Conservation (phyloP, 1,284 basidiomycete genomes). For the Heterobasidion occidentale region DNA sequence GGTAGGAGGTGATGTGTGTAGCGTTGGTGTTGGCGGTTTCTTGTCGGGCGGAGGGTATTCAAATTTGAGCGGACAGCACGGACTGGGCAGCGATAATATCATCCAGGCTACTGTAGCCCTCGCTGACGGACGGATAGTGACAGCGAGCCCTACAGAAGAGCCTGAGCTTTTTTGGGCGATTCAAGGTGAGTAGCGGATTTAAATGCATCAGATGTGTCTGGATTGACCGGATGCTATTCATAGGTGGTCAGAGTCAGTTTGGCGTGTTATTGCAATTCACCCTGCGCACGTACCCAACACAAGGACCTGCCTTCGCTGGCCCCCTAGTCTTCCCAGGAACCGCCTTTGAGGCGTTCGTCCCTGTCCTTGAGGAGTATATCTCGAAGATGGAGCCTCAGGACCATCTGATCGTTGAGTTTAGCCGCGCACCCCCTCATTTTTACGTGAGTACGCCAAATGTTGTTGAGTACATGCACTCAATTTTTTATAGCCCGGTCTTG, state of each 20-base stretch:
- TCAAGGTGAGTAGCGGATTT: background rate
- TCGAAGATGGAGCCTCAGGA: background rate
- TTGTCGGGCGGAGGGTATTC: background rate
- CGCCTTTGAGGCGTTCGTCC: background rate
- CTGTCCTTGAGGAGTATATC: background rate
- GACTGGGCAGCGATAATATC: background rate
- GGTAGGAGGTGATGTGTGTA: background rate
- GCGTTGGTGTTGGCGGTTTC: background rate
- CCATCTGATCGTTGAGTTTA: background rate
- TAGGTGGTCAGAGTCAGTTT: background rate
- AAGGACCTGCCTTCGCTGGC: background rate
- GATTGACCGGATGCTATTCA: background rate
- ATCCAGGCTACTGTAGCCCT: background rate
- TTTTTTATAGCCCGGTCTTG: background rate
- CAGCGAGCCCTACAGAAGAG: background rate
- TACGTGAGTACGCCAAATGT: background rate
- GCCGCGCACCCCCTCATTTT: background rate
- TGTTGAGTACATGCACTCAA: background rate
- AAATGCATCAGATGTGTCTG: background rate
- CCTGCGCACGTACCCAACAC: background rate
- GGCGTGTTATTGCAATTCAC: background rate
- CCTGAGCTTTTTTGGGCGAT: background rate
- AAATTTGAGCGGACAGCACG: background rate
- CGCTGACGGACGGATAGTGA: background rate
- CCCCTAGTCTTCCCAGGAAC: background rate